These are phyloP conservation scores for Schizosaccharomyces lindneri DNA, from an alignment of 805 yeast species.

Conservation along the genomic window DNA sequence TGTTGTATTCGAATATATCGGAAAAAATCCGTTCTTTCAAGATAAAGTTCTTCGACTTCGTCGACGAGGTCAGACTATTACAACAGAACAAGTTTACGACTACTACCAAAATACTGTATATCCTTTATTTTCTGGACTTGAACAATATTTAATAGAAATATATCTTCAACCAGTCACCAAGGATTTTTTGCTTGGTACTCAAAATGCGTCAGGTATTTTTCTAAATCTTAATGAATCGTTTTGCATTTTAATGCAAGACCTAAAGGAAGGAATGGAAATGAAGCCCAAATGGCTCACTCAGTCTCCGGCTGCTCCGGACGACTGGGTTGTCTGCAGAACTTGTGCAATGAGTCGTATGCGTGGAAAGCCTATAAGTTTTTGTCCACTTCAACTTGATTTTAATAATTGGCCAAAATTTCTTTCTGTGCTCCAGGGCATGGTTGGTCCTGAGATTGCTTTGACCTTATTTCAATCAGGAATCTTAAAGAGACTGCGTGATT, in stretches of 20 bases:
- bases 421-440: not conserved
- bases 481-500: not conserved
- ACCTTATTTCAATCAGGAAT: not conserved
- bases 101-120: not conserved
- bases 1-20: not conserved
- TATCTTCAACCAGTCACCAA: not conserved
- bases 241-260: not conserved
- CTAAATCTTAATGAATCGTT: not conserved
- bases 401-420: not conserved
- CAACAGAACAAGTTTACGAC: not conserved
- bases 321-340: slow-evolving; percentile 1
- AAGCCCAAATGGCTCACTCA: not conserved
- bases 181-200: not conserved
- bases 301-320: not conserved
- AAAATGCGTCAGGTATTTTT: not conserved
- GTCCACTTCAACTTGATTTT: not conserved
- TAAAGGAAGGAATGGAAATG: not conserved
- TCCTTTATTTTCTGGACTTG: not conserved
- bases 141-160: not conserved
- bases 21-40: not conserved
- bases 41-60: not conserved
- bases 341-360: slow-evolving; percentile 1
- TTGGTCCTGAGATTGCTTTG: not conserved
- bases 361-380: not conserved
- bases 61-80: not conserved